Conservation (phyloP, 495 filamentous ascomycete species). For the Tuber brumale region DNA sequence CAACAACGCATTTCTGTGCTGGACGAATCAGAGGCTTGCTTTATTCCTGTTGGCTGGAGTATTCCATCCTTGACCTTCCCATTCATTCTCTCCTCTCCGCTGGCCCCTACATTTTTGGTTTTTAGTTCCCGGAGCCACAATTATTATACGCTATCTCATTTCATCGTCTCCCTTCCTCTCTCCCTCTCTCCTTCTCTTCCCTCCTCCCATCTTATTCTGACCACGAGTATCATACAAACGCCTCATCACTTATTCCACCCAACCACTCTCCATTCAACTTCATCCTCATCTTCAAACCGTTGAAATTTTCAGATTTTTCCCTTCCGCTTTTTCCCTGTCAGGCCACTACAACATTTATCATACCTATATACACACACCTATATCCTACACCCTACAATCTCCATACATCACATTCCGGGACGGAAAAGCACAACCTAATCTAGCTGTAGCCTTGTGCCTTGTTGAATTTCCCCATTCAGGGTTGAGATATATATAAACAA, state of each 20-base stretch:
- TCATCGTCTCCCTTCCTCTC: not conserved
- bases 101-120: not conserved
- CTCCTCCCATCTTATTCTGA: slow-evolving; percentile 13
- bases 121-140: slow-evolving; percentile 2
- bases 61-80: slow-evolving; percentile 1
- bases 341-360: not conserved
- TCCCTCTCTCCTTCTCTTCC: not conserved
- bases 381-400: not conserved
- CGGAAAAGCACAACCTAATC: not conserved
- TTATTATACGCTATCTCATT: not conserved
- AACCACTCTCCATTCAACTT: slow-evolving; percentile 10
- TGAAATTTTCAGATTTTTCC: not conserved
- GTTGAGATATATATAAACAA: slow-evolving; percentile 9
- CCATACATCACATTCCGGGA: not conserved
- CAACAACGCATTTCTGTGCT: slow-evolving; percentile 29
- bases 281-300: slow-evolving; percentile 1
- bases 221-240: slow-evolving; percentile 3
- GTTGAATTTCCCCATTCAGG: slow-evolving; percentile 10
- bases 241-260: slow-evolving; percentile 7
- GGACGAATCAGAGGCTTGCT: slow-evolving; percentile 31
- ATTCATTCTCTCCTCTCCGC: not conserved
- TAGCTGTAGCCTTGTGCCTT: not conserved
- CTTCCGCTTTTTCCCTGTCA: not conserved
- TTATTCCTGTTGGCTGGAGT: slow-evolving; percentile 1
- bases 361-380: not conserved